phyloP scores from a whole-genome alignment of 805 yeast genomes.

The Kodamaea leandrae region DNA sequence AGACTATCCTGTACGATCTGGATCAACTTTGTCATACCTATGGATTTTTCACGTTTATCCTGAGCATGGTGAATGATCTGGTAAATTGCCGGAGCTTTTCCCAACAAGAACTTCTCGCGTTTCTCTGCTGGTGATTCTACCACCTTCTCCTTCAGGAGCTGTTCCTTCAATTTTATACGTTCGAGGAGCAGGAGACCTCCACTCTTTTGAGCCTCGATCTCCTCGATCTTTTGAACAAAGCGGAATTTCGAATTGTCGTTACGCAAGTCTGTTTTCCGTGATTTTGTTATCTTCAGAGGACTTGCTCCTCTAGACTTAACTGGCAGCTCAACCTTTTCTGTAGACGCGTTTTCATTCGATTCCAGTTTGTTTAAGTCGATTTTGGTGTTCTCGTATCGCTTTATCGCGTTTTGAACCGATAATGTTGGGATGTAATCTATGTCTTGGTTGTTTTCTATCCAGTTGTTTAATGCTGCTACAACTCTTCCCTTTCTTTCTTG shows the following conservation, averaged over 20 bases:
- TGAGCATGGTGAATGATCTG: constrained; percentile 33
- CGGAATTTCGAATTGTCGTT: constrained; percentile 37
- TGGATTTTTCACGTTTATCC: constrained; percentile 9
- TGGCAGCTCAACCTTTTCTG: background rate
- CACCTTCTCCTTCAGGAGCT: constrained; percentile 12
- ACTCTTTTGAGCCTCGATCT: constrained; percentile 15
- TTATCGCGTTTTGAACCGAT: background rate
- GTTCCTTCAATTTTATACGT: constrained; percentile 39
- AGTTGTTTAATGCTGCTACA: constrained; percentile 11
- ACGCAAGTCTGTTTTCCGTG: constrained; percentile 17
- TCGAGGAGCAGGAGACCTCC: constrained; percentile 37
- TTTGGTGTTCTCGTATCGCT: background rate
- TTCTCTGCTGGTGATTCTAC: constrained; percentile 20
- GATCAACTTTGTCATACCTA: constrained; percentile 25
- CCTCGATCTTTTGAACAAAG: constrained; percentile 19
- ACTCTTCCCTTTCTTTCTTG: constrained; percentile 16
- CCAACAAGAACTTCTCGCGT: constrained; percentile 22
- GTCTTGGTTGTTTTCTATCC: constrained; percentile 21
- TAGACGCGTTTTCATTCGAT: background rate
- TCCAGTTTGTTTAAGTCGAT: background rate
- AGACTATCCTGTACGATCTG: constrained; percentile 34
- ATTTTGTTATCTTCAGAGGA: constrained; percentile 1
- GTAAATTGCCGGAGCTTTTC: constrained; percentile 31
- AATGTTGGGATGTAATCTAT: background rate
- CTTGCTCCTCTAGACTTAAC: background rate